Base-by-base conservation (phyloP, 164 flowering plant species). In the Nymphaea colorata region DNA sequence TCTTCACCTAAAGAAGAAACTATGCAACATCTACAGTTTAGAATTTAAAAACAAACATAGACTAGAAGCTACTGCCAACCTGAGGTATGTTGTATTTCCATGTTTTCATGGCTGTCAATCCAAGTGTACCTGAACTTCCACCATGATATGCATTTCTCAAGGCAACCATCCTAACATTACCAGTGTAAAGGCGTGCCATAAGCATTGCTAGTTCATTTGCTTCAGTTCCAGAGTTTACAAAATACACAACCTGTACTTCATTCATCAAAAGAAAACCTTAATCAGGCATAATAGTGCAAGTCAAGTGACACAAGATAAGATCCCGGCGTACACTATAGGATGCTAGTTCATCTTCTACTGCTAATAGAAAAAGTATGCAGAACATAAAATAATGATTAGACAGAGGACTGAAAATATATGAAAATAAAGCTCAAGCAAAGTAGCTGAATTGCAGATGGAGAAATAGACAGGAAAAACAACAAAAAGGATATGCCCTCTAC, bases 81-180 rank as follows among this genome's bases (percentile, higher is more conserved):
- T 94, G 90, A 45, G 99, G 99, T 51, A 91, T 87, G 17, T 93
- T 69, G 74, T 94, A 94, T 72, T 94, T 94, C 99, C 99, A 94
- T 51, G 99, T 91, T 73, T 82, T 88, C 43, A 94, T 75, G 66
- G 98, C 98, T 2, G 94, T 94, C 72, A 94, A 76, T 66, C 96
- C 99, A 71, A 91, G 84, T 51, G 99, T 86, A 44, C 81, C 80
- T 47, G 93, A 68, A 77, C 94, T 88, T 66, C 98, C 98, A 72
- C 99, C 99, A 77, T 94, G 98, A 77, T 94, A 94, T n/a, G 99
- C 97, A 86, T 94, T 94, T 73, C 98, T 82, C 73, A 94, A 76
- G 66, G 99, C 85, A 74, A 94, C 79, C 98, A 94, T 91, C 4
- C 83, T 89, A 75, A 88, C 93, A 76, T 81, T 85, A 59, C 96